These are phyloP conservation scores for Mycena floridula DNA, from an alignment of 768 basidiomycete genomes.

Conservation along the genomic window DNA sequence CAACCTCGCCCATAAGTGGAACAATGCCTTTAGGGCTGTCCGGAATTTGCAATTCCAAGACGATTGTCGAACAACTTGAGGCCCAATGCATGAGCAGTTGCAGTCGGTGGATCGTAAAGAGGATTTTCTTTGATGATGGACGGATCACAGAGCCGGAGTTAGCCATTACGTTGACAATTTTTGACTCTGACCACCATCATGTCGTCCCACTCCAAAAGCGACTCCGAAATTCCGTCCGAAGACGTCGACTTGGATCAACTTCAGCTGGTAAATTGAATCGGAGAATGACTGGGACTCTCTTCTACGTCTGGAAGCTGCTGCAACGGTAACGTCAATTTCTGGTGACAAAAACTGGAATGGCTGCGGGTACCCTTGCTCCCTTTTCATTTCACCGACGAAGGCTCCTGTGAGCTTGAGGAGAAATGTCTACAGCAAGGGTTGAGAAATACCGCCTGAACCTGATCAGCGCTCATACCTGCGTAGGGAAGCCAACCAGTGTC, in stretches of 20 bases:
- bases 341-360: slow-evolving; percentile 66
- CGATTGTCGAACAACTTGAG: too few relatives aligned
- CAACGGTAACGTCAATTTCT: slow-evolving; percentile 70
- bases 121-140: too few relatives aligned
- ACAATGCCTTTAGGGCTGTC: too few relatives aligned
- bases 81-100: too few relatives aligned
- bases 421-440: slow-evolving; percentile 50
- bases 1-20: too few relatives aligned
- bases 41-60: too few relatives aligned
- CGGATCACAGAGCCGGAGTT: too few relatives aligned
- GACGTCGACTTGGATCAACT: slow-evolving; percentile 40
- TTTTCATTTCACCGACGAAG: slow-evolving; percentile 15
- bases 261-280: slow-evolving; percentile 47
- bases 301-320: slow-evolving; percentile 25
- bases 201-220: slow-evolving; percentile 4
- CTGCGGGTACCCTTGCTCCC: slow-evolving; percentile 82
- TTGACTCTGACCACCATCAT: too few relatives aligned
- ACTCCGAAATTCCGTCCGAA: slow-evolving; percentile 7
- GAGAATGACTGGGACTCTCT: slow-evolving; percentile 22
- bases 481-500: slow-evolving; percentile 92
- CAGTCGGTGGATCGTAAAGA: too few relatives aligned
- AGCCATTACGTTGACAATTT: too few relatives aligned
- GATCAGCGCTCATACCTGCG: slow-evolving; percentile 97
- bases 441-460: slow-evolving; percentile 98
- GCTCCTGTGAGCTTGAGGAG: slow-evolving; percentile 14